Evolutionary conservation across 371 early-diverging fungal species (phyloP).

Genomic region (Umbelopsis sp.): DNA sequence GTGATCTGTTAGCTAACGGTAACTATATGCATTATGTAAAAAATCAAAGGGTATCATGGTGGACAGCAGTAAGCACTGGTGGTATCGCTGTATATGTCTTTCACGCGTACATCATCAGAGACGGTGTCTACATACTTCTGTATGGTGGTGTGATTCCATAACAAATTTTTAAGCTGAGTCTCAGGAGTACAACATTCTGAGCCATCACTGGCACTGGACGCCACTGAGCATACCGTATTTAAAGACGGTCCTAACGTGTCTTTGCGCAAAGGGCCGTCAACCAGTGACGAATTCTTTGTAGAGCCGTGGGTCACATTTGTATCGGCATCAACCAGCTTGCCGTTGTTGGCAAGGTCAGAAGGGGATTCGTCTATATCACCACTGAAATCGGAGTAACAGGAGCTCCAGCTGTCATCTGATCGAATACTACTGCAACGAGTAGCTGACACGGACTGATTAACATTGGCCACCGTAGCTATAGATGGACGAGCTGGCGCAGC

Average conservation of each 20-base stretch:
- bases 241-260: background rate
- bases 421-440: background rate
- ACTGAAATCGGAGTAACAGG: background rate
- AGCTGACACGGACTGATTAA: background rate
- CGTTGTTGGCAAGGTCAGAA: background rate
- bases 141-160: background rate
- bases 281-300: too few species aligned
- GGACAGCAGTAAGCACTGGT: background rate
- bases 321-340: background rate
- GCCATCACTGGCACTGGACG: background rate
- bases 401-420: background rate
- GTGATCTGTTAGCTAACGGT: too few species aligned
- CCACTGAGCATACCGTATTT: background rate
- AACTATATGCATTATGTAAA: background rate
- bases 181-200: conserved; percentile 11
- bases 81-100: background rate
- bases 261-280: background rate
- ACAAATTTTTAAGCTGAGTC: background rate
- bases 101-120: background rate
- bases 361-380: background rate
- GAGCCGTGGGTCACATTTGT: background rate
- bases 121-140: background rate
- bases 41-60: background rate
- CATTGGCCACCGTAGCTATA: background rate
- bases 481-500: background rate